phyloP scores from a whole-genome alignment of 768 basidiomycete species.

The Podaxis sp. region DNA sequence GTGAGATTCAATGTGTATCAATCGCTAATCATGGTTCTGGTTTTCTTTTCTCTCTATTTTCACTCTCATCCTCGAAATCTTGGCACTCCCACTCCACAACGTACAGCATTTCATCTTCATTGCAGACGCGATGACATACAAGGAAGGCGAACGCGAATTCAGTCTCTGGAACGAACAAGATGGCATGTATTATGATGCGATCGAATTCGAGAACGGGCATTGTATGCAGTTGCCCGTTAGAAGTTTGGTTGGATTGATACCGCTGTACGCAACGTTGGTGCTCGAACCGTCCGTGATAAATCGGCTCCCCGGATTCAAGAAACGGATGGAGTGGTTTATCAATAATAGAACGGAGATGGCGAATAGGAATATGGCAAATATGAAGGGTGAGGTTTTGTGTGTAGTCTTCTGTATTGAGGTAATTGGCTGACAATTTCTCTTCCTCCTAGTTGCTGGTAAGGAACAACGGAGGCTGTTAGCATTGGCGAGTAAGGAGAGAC shows the following conservation, averaged over 20 bases:
- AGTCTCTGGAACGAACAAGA: constrained; percentile 96
- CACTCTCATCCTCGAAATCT: background rate
- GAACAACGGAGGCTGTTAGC: constrained; percentile 88
- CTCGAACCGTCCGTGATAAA: constrained; percentile 88
- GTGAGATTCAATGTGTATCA: constrained; percentile 63
- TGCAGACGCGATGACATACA: constrained; percentile 96
- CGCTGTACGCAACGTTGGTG: constrained; percentile 92
- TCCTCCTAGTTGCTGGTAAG: constrained; percentile 53
- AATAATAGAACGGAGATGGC: constrained; percentile 89
- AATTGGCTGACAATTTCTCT: background rate
- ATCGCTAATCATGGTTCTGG: constrained; percentile 87
- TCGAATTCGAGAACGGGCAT: constrained; percentile 79
- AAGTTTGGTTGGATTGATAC: constrained; percentile 96
- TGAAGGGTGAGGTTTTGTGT: constrained; percentile 61
- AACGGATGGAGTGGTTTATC: constrained; percentile 98
- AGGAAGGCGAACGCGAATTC: constrained; percentile 70
- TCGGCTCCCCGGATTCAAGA: constrained; percentile 96
- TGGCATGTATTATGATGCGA: constrained; percentile 98
- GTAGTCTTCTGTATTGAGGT: background rate
- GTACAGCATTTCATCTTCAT: constrained; percentile 95
- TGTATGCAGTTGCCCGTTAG: constrained; percentile 92
- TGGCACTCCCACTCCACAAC: constrained; percentile 1
- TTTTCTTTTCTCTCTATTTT: background rate
- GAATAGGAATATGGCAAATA: constrained; percentile 92
- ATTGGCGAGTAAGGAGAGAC: constrained; percentile 86